A percentile compares a stretch with the other conserved stretches of the same genome.
phyloP scores from a whole-genome alignment of 192 early-diverging fungal genomes.

The Coemansia asiatica region DNA sequence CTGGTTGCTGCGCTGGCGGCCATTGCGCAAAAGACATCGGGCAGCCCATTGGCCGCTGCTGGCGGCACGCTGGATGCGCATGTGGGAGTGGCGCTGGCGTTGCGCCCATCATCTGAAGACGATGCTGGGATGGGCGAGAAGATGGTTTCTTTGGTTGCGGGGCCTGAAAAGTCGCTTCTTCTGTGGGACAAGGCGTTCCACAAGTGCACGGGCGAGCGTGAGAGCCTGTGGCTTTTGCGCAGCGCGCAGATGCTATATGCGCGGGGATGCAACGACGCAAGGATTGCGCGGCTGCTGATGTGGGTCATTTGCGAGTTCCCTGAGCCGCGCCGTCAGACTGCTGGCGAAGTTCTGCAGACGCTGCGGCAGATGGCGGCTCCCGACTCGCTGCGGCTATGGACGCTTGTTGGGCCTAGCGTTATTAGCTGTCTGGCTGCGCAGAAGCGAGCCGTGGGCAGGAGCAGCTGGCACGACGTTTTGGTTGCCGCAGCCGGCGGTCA shows the following conservation, averaged over 20 bases:
- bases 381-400: constrained; percentile 32
- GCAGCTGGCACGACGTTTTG: constrained; percentile 7
- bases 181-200: constrained; percentile 82
- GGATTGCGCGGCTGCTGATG: constrained; percentile 19
- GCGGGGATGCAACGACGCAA: constrained; percentile 28
- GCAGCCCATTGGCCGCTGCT: constrained; percentile 58
- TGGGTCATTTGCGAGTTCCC: constrained; percentile 48
- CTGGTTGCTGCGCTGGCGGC: constrained; percentile 55
- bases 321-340: constrained; percentile 21
- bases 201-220: constrained; percentile 63
- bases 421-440: constrained; percentile 17
- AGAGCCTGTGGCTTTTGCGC: constrained; percentile 70
- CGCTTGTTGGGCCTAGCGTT: constrained; percentile 8
- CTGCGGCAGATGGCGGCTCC: constrained; percentile 20
- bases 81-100: constrained; percentile 58
- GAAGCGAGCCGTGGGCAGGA: neutral
- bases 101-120: constrained; percentile 21
- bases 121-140: neutral
- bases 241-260: constrained; percentile 52
- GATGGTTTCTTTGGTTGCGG: constrained; percentile 32
- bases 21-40: constrained; percentile 59
- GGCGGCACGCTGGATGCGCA: constrained; percentile 66
- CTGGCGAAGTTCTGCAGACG: neutral
- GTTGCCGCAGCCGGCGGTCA: neutral
- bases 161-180: constrained; percentile 69